Percentiles rank a stretch among this genome's conserved stretches.
These are phyloP conservation scores for Volvox carteri DNA, from an alignment of 163 green algal genomes.

Conservation along the genomic window DNA sequence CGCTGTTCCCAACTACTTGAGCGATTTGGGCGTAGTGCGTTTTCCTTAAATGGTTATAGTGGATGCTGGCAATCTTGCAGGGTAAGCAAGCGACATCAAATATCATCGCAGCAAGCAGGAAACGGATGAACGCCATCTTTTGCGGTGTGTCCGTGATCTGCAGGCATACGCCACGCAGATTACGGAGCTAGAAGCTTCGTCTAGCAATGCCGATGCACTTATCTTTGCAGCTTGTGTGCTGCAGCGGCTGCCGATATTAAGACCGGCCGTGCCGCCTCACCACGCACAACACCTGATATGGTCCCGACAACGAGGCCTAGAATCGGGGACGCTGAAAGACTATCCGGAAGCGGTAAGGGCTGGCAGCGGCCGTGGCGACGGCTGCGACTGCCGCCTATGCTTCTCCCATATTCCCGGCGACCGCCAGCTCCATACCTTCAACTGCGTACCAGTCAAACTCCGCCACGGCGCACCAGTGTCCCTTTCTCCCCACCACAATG, in stretches of 20 bases:
- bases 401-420: neutral
- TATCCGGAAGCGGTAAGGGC: conserved; percentile 22
- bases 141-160: too few relatives aligned
- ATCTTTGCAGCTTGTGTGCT: conserved; percentile 48
- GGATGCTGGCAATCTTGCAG: neutral
- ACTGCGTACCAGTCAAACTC: too few relatives aligned
- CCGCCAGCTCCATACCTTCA: too few relatives aligned
- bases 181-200: neutral
- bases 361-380: neutral
- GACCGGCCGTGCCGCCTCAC: neutral
- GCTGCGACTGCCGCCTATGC: neutral
- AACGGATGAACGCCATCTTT: neutral
- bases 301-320: neutral
- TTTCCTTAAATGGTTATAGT: neutral
- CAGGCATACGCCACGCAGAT: neutral
- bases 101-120: neutral
- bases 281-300: neutral
- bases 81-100: neutral
- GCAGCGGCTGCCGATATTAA: conserved; percentile 33
- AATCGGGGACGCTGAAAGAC: conserved; percentile 33
- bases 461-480: too few relatives aligned
- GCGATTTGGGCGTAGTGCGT: neutral
- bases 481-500: too few relatives aligned
- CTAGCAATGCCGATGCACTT: neutral
- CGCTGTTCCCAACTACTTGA: neutral